Evolutionary conservation across 2,329 filamentous ascomycete species (phyloP).

Genomic region (Cadophora luteo-olivacea): DNA sequence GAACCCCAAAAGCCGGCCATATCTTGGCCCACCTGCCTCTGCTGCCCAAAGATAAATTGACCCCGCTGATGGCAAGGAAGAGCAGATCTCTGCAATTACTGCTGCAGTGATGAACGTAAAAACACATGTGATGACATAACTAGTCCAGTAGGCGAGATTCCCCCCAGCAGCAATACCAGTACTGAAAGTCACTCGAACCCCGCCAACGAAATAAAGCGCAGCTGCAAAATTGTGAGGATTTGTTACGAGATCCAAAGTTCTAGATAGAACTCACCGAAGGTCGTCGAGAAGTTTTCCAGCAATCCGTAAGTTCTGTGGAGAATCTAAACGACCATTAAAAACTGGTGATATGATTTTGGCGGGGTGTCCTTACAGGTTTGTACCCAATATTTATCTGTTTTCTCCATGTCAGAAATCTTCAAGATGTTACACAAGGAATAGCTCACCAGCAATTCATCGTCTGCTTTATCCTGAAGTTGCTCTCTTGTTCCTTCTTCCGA

Average conservation of each 20-base stretch:
- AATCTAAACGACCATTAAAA: slow-evolving; percentile 31
- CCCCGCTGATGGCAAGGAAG: slow-evolving; percentile 48
- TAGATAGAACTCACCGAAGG: slow-evolving; percentile 54
- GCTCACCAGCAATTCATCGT: slow-evolving; percentile 4
- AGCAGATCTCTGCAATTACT: slow-evolving; percentile 64
- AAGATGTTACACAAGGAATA: background rate
- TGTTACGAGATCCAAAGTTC: background rate
- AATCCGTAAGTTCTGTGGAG: slow-evolving; percentile 62
- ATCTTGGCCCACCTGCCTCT: slow-evolving; percentile 51
- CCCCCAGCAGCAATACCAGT: slow-evolving; percentile 67
- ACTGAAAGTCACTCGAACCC: slow-evolving; percentile 65
- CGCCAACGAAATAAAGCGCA: slow-evolving; percentile 66
- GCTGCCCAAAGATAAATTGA: slow-evolving; percentile 57
- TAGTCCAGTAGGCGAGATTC: slow-evolving; percentile 67
- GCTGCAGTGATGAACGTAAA: slow-evolving; percentile 67
- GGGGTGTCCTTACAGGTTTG: slow-evolving; percentile 53
- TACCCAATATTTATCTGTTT: slow-evolving; percentile 57
- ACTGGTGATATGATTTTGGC: slow-evolving; percentile 10
- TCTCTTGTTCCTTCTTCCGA: background rate
- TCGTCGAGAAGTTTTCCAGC: slow-evolving; percentile 65
- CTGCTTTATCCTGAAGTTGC: slow-evolving; percentile 11
- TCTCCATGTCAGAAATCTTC: no score
- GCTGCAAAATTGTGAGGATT: slow-evolving; percentile 48
- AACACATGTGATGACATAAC: slow-evolving; percentile 63
- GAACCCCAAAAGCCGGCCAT: slow-evolving; percentile 45